A percentile compares a stretch with the other conserved stretches of the same genome.
Conservation (phyloP, 371 early-diverging fungal species). For the Mortierella sp. region DNA sequence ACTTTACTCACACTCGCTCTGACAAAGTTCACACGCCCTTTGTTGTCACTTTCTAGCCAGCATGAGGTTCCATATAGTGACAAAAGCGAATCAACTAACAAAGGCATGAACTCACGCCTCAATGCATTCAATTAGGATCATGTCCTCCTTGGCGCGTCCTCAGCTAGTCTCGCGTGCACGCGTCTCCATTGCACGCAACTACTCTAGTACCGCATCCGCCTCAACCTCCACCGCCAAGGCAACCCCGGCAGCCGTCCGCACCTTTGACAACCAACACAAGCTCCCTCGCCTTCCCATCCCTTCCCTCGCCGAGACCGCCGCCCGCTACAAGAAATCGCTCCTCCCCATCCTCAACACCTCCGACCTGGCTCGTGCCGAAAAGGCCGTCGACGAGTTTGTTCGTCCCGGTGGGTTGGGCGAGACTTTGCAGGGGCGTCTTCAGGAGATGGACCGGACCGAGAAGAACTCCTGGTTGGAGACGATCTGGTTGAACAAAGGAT, state of each 20-base stretch:
- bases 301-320: conserved; percentile 75
- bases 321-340: conserved; percentile 78
- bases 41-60: neutral
- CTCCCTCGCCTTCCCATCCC: conserved; percentile 91
- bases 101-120: neutral
- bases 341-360: conserved; percentile 69
- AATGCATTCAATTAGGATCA: conserved; percentile 7
- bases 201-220: conserved; percentile 29
- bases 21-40: neutral
- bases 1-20: neutral
- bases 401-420: conserved; percentile 75
- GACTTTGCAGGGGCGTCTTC: conserved; percentile 81
- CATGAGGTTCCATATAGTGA: neutral
- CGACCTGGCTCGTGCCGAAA: conserved; percentile 67
- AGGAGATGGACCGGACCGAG: conserved; percentile 69
- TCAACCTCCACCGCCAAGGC: neutral
- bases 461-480: conserved; percentile 88
- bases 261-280: conserved; percentile 81
- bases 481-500: conserved; percentile 90
- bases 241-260: conserved; percentile 39
- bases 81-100: neutral
- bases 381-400: conserved; percentile 76
- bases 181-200: conserved; percentile 25
- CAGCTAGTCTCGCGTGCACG: conserved; percentile 26
- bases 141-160: conserved; percentile 31